phyloP scores from a whole-genome alignment of 495 filamentous ascomycete genomes.

The Penicillium tannophilum region DNA sequence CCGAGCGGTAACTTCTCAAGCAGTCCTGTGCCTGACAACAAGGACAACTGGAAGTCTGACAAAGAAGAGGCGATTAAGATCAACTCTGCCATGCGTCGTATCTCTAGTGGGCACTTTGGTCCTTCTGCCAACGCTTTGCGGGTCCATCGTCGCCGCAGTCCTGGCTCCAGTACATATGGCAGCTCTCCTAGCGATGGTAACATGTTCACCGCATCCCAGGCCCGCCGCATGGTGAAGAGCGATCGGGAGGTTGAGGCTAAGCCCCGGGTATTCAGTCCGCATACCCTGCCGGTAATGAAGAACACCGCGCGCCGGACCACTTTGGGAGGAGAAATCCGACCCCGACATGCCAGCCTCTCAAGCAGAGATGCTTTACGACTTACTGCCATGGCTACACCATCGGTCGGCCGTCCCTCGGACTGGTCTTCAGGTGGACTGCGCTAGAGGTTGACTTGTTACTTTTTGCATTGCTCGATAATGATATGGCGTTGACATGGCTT shows the following conservation, averaged over 20 bases:
- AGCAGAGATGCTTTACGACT: conserved; percentile 49
- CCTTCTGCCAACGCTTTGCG: conserved; percentile 36
- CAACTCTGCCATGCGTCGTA: conserved; percentile 63
- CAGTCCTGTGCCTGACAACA: conserved; percentile 43
- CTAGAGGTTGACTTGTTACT: conserved; percentile 18
- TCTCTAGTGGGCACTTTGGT: conserved; percentile 40
- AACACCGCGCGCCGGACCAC: conserved; percentile 53
- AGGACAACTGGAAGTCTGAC: conserved; percentile 50
- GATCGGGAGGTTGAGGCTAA: conserved; percentile 60
- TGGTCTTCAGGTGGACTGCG: conserved; percentile 21
- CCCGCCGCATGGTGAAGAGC: conserved; percentile 69
- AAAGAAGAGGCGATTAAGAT: conserved; percentile 62
- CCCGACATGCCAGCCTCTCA: conserved; percentile 45
- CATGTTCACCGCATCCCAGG: conserved; percentile 70
- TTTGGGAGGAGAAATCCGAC: conserved; percentile 51
- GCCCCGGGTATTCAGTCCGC: conserved; percentile 63
- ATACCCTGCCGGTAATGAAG: conserved; percentile 68
- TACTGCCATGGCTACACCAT: conserved; percentile 39
- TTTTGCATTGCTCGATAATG: conserved; percentile 13
- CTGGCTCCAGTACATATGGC: conserved; percentile 53
- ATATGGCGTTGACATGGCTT: conserved; percentile 26
- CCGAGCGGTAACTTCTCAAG: conserved; percentile 49
- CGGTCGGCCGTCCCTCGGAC: conserved; percentile 19
- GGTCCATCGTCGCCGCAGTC: conserved; percentile 64
- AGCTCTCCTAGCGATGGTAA: conserved; percentile 59